These are phyloP conservation scores for Cercophora samala DNA, from an alignment of 495 filamentous ascomycete species.

Conservation along the genomic window DNA sequence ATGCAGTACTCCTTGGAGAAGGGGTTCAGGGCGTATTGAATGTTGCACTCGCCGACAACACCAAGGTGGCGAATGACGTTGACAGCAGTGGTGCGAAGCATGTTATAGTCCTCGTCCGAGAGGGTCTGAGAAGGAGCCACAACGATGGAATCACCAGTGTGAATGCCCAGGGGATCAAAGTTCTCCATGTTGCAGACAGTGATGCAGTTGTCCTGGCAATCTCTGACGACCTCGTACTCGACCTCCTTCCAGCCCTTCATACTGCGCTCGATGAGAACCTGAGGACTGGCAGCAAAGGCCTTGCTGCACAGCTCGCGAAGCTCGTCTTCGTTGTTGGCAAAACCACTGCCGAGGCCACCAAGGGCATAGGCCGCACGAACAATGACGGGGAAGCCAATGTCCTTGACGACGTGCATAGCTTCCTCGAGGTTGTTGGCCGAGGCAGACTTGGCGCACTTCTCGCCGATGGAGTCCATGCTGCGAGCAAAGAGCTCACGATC, in stretches of 20 bases:
- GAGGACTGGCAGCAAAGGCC: constrained; percentile 90
- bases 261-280: constrained; percentile 92
- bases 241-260: constrained; percentile 99
- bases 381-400: constrained; percentile 94
- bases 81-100: constrained; percentile 93
- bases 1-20: constrained; percentile 96
- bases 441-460: constrained; percentile 96
- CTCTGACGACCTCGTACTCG: constrained; percentile 95
- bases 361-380: constrained; percentile 95
- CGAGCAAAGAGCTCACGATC: constrained; percentile 95
- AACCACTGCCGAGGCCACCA: constrained; percentile 92
- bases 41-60: constrained; percentile 96
- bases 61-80: constrained; percentile 95
- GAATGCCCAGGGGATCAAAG: constrained; percentile 93
- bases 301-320: constrained; percentile 89
- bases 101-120: constrained; percentile 97
- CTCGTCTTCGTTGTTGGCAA: constrained; percentile 86
- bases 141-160: constrained; percentile 96
- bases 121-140: constrained; percentile 94
- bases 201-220: constrained; percentile 94
- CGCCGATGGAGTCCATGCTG: constrained; percentile 96
- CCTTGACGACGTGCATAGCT: constrained; percentile 75
- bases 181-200: constrained; percentile 99
- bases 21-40: constrained; percentile 94
- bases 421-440: constrained; percentile 85